Conservation (phyloP, 441 rosid genomes). For the Corymbia calophylla region DNA sequence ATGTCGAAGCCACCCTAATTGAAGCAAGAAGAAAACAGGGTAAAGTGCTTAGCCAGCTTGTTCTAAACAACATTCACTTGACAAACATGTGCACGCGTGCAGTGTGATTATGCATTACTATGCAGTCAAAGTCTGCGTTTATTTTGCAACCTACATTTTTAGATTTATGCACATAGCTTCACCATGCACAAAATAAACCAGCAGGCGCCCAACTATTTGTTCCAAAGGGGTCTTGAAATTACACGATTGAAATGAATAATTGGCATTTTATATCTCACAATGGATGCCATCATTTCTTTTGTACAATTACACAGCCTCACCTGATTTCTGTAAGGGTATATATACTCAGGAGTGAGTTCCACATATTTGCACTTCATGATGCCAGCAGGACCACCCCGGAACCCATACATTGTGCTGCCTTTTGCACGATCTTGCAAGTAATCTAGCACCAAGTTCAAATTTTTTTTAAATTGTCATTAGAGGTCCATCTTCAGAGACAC, state of each 20-base stretch:
- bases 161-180: not conserved
- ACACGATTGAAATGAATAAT: not conserved
- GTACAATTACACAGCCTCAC: conserved; percentile 14
- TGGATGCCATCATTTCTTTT: not conserved
- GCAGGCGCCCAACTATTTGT: not conserved
- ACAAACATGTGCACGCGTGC: accelerated
- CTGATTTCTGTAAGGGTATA: conserved; percentile 90
- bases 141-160: not conserved
- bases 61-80: not conserved
- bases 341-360: conserved; percentile 64
- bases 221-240: not conserved
- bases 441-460: conserved; percentile 29
- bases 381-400: conserved; percentile 98
- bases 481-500: not conserved
- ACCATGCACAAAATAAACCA: not conserved
- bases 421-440: conserved; percentile 82
- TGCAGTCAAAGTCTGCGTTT: not conserved
- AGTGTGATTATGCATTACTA: not conserved
- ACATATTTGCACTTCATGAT: conserved; percentile 93
- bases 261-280: not conserved
- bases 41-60: not conserved
- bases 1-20: conserved; percentile 97
- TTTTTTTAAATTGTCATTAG: not conserved
- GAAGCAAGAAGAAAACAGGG: not conserved
- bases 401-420: conserved; percentile 81